phyloP scores from a whole-genome alignment of 1,139 yeast genomes.

The Petasospora rhodanensis region DNA sequence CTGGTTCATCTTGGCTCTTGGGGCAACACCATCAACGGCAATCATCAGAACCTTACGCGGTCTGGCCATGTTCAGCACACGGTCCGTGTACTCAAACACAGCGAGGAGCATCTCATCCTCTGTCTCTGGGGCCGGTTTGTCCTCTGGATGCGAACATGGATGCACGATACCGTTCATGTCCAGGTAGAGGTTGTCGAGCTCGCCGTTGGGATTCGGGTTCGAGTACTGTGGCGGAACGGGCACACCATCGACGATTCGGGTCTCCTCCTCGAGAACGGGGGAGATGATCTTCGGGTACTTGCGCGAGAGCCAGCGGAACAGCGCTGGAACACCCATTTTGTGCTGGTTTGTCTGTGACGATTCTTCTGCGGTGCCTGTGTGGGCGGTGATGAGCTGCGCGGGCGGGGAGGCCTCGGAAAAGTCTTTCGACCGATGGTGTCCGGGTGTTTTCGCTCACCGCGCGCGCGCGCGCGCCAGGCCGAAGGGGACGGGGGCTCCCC shows the following conservation, averaged over 20 bases:
- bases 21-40: conserved; percentile 99
- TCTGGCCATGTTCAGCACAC: conserved; percentile 88
- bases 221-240: conserved; percentile 63
- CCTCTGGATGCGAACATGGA: conserved; percentile 96
- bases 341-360: not conserved
- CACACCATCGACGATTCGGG: conserved; percentile 49
- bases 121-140: conserved; percentile 87
- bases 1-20: conserved; percentile 98
- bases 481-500: too few relatives aligned
- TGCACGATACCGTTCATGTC: conserved; percentile 99
- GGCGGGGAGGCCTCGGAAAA: too few relatives aligned
- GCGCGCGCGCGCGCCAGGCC: too few relatives aligned
- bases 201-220: conserved; percentile 91
- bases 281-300: conserved; percentile 94
- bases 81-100: conserved; percentile 81
- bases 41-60: conserved; percentile 90
- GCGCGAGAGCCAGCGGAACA: conserved; percentile 91
- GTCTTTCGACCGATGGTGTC: too few relatives aligned
- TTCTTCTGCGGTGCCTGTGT: too few relatives aligned
- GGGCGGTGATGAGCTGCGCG: too few relatives aligned
- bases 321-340: conserved; percentile 87
- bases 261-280: conserved; percentile 78
- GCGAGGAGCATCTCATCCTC: conserved; percentile 95
- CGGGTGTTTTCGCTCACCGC: too few relatives aligned
- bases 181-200: conserved; percentile 80